Evolutionary conservation across 305 asterid genomes (phyloP).

Genomic region (Stenogyne calaminthoides): DNA sequence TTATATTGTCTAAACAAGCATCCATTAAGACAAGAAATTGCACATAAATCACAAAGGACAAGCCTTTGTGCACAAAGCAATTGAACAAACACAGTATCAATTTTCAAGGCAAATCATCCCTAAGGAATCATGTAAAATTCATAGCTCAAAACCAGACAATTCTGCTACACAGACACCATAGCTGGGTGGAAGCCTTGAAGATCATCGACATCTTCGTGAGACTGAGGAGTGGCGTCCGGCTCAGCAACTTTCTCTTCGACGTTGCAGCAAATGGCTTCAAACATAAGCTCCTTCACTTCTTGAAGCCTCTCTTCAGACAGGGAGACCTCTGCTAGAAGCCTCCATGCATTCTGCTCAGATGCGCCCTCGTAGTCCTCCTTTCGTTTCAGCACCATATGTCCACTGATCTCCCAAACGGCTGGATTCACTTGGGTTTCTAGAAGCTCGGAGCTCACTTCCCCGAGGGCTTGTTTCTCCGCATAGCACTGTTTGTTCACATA

Average conservation of each 20-base stretch:
- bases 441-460: conserved; percentile 82
- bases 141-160: not conserved
- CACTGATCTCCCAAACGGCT: conserved; percentile 98
- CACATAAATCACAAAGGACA: not conserved
- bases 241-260: conserved; percentile 39
- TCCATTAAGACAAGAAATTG: conserved; percentile 6
- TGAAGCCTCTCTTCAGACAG: conserved; percentile 79
- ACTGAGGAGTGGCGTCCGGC: conserved; percentile 40
- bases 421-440: conserved; percentile 97
- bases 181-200: conserved; percentile 50
- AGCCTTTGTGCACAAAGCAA: not conserved
- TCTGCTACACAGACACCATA: conserved; percentile 56
- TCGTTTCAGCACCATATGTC: conserved; percentile 93
- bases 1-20: not conserved
- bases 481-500: conserved; percentile 60
- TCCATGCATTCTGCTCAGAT: conserved; percentile 82
- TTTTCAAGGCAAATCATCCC: not conserved
- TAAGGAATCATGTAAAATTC: not conserved
- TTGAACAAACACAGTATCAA: not conserved
- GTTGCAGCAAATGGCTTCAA: conserved; percentile 57
- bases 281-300: conserved; percentile 76
- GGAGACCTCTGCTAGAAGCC: conserved; percentile 92
- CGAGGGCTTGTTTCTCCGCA: conserved; percentile 96
- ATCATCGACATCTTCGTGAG: conserved; percentile 57
- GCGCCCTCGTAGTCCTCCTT: conserved; percentile 88